A percentile compares a stretch with the other conserved stretches of the same genome.
Conservation (phyloP, 108 stramenopile genomes). For the Cyclotella sp. region DNA sequence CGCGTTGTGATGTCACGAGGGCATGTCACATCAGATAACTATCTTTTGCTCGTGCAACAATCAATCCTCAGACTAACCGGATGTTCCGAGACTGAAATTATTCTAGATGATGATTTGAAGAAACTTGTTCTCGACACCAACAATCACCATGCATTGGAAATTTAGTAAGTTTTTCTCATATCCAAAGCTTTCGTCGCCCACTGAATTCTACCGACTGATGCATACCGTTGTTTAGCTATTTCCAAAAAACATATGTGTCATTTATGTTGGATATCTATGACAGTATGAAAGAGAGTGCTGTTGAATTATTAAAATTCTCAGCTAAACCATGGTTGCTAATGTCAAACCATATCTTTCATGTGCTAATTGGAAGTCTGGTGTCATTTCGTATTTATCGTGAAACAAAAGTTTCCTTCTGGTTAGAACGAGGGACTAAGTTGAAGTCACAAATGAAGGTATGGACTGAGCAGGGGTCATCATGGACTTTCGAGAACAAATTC, state of each 20-base stretch:
- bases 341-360: neutral
- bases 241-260: neutral
- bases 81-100: too few species aligned
- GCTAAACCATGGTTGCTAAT: neutral
- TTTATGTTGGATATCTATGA: neutral
- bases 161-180: neutral
- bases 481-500: slow-evolving; percentile 31
- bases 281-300: neutral
- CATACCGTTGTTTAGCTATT: neutral
- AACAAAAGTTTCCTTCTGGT: neutral
- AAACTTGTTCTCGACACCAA: too few species aligned
- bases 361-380: slow-evolving; percentile 1
- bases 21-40: too few species aligned
- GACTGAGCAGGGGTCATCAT: slow-evolving; percentile 3
- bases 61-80: too few species aligned
- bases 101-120: too few species aligned
- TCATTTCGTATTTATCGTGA: slow-evolving; percentile 14
- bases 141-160: neutral
- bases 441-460: slow-evolving; percentile 7
- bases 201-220: too few species aligned
- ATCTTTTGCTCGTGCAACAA: too few species aligned
- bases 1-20: too few species aligned
- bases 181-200: neutral
- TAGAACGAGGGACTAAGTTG: neutral
- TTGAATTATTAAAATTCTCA: neutral